Base-by-base conservation (phyloP, 257 asterid species). In the Craterostigma plantagineum region DNA sequence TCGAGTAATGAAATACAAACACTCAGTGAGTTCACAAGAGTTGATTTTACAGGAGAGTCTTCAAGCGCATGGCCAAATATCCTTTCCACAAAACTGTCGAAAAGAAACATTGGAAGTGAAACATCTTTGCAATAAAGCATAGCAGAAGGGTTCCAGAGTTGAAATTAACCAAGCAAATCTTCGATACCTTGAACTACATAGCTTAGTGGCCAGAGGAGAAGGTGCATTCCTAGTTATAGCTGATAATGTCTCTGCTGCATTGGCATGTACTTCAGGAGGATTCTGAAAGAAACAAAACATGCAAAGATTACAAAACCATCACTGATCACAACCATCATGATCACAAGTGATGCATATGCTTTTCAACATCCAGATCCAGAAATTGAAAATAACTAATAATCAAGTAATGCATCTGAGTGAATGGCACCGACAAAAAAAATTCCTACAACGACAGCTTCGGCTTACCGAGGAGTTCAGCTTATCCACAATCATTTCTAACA, bases 401-500 rank as follows among this genome's bases (percentile, higher is more conserved):
- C 30, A 23, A 23, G 6, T 23, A 23, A 36, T 36, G 11, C 4
- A 36, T 12, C 3, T 3, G 12, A 1, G 14, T 9, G 40, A 9
- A 9, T 9, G 14, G 14, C 11, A 9, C 14, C 12, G 8, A 36
- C n/a, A 8, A 34, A 30, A 35, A 12, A 18, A 27, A 33, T 34
- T 62, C 10, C 40, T 11, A 23, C 30, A 2, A 23, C 2, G 30
- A 23, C 2, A 23, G 30, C 30, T 23, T 23, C 23, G 16, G 58
- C 99, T 68, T 73, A 90, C 99, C 18, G 71, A 59, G 43, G 76
- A 53, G 59, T 63, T 72, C 62, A 90, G 75, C 65, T 90, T 90
- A 61, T 90, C 94, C 46, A 77, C 99, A 42, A 83, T 83, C 99
- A 90, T 83, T 71, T 90, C 99, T 62, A 90, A 57, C 69, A 90